Conservation (phyloP, 2,329 filamentous ascomycete genomes). For the Calonectria pseudoreteaudii region DNA sequence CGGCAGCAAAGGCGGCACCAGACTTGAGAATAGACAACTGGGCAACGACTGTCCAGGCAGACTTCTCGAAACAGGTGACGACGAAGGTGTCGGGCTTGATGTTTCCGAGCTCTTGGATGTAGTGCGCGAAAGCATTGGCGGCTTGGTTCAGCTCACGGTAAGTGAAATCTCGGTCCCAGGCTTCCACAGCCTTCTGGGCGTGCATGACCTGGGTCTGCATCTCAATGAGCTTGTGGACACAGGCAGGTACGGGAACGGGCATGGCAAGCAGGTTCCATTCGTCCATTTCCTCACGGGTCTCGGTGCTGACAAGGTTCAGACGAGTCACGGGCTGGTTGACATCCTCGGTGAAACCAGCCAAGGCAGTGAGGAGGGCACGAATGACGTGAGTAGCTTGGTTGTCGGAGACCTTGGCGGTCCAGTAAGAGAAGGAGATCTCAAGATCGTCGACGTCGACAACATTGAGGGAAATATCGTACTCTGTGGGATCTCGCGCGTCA, state of each 20-base stretch:
- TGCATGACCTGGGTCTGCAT: neutral
- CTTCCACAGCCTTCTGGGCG: neutral
- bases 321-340: neutral
- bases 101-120: neutral
- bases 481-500: neutral
- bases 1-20: neutral
- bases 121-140: neutral
- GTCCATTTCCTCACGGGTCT: neutral
- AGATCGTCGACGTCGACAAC: neutral
- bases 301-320: neutral
- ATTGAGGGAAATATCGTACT: neutral
- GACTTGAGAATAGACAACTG: neutral
- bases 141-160: slow-evolving; percentile 1
- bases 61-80: neutral
- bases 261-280: slow-evolving; percentile 1
- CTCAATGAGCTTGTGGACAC: neutral
- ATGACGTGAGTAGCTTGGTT: neutral
- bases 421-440: neutral
- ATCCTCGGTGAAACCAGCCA: neutral
- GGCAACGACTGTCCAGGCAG: neutral
- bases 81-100: neutral
- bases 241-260: neutral
- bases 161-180: neutral
- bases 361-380: neutral
- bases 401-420: neutral